Base-by-base conservation (phyloP, 257 asterid species). In the Ophiorrhiza pumila region DNA sequence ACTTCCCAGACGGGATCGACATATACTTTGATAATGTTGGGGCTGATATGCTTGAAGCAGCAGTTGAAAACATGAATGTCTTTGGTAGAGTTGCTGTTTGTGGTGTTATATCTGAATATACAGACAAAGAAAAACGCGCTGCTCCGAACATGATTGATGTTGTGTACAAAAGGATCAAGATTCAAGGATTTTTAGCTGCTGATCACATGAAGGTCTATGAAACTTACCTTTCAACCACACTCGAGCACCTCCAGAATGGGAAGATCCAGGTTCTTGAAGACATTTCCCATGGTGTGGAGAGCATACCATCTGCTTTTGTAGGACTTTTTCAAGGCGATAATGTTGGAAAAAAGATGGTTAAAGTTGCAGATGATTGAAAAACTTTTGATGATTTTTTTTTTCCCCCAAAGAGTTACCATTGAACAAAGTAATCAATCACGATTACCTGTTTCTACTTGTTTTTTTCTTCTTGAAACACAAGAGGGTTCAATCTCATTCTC, bases 1-100 rank as follows among this genome's bases (percentile, higher is more conserved):
- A 79, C 74, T 86, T 89, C 27, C 97, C 96, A 0, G 80, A 86
- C 3, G 96, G 97, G 25, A 91, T 91, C 22, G 96, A 91, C 80
- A 83, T 89, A 49, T 91, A 91, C 46, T 91, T 89, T 0, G 97
- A 91, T 74, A 91, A 91, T 3, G 95, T 89, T 70, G 97, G 97
- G 12, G 96, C 84, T 4, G 84, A 80, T 63, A 87, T 91, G 91
- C 76, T 81, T 56, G 95, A 89, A 81, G 97, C 92, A 1, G 94
- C 85, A 0, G 69, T 89, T 8, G 75, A 77, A 1, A 91, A 87
- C 83, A 91, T 85, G 97, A 91, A 85, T 64, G 9, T 50, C 2
- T 85, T 86, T 9, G 95, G 97, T 1, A 77, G 96, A 66, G 86
- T 91, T 18, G 96, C 88, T 0, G 81, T 84, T 23, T 91, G 96